phyloP scores from a whole-genome alignment of 2,329 filamentous ascomycete species.

The Colletotrichum kahawae region DNA sequence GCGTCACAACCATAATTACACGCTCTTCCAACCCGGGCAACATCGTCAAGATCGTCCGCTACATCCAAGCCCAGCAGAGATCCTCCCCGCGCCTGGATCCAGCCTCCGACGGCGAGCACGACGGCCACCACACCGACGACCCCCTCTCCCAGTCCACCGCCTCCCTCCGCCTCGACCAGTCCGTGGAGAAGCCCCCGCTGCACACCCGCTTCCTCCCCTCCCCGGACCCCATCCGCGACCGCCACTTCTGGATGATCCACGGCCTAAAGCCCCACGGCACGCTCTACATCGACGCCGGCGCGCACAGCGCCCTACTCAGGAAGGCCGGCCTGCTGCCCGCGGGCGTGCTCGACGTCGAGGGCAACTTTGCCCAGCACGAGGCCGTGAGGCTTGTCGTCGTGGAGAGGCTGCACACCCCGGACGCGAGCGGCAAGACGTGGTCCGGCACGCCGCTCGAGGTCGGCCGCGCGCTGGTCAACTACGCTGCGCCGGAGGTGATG shows the following conservation, averaged over 20 bases:
- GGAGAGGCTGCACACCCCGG: slow-evolving; percentile 51
- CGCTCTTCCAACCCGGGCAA: slow-evolving; percentile 93
- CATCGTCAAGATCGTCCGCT: slow-evolving; percentile 83
- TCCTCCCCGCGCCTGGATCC: slow-evolving; percentile 28
- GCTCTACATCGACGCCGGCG: slow-evolving; percentile 91
- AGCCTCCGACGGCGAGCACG: slow-evolving; percentile 13
- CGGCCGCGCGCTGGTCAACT: slow-evolving; percentile 90
- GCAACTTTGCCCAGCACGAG: slow-evolving; percentile 90
- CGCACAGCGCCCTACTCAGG: slow-evolving; percentile 76
- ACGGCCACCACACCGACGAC: slow-evolving; percentile 36
- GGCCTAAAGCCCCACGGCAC: slow-evolving; percentile 90
- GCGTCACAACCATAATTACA: slow-evolving; percentile 95
- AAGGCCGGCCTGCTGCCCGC: slow-evolving; percentile 90
- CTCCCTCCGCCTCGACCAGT: slow-evolving; percentile 43
- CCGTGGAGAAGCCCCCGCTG: slow-evolving; percentile 60
- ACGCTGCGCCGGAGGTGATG: slow-evolving; percentile 82
- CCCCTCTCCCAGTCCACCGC: slow-evolving; percentile 44
- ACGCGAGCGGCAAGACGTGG: slow-evolving; percentile 51
- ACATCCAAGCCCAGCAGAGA: slow-evolving; percentile 65
- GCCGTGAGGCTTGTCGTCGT: slow-evolving; percentile 87
- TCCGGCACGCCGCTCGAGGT: slow-evolving; percentile 70
- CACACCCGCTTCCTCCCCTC: slow-evolving; percentile 95
- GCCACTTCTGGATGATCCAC: slow-evolving; percentile 97
- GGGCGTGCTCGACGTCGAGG: slow-evolving; percentile 89
- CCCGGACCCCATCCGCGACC: slow-evolving; percentile 82